A percentile compares a stretch with the other conserved stretches of the same genome.
phyloP scores from a whole-genome alignment of 768 basidiomycete genomes.

The Rhodotorula toruloides region DNA sequence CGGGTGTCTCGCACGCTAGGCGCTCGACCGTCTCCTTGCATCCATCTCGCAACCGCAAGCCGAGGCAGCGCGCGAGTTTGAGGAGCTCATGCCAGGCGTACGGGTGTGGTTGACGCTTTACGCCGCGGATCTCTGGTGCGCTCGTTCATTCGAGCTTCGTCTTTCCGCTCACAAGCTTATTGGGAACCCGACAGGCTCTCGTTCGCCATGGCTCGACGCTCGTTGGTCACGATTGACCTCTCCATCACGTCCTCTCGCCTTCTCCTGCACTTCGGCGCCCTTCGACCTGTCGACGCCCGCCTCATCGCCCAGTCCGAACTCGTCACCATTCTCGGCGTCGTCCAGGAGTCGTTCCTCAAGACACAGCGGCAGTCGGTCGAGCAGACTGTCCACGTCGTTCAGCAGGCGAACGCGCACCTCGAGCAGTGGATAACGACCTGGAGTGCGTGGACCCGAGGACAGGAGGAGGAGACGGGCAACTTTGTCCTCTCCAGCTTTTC shows the following conservation, averaged over 20 bases:
- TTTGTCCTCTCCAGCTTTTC: constrained; percentile 1
- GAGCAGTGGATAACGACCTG: constrained; percentile 29
- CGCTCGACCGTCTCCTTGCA: constrained; percentile 17
- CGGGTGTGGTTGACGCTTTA: constrained; percentile 29
- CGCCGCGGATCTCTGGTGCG: constrained; percentile 27
- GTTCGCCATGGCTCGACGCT: constrained; percentile 27
- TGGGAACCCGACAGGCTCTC: constrained; percentile 13
- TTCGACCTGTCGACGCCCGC: constrained; percentile 33
- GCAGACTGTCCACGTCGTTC: constrained; percentile 26
- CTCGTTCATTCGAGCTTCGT: background rate
- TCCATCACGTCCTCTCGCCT: constrained; percentile 26
- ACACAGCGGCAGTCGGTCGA: constrained; percentile 6
- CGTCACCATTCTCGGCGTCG: constrained; percentile 29
- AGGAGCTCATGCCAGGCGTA: constrained; percentile 18
- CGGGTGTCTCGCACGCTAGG: background rate
- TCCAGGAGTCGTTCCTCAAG: constrained; percentile 36
- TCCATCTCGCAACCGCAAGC: constrained; percentile 3
- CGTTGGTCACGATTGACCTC: constrained; percentile 37
- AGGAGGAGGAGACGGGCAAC: constrained; percentile 12
- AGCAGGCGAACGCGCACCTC: constrained; percentile 24
- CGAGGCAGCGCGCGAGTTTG: constrained; percentile 17
- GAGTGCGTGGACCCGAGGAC: constrained; percentile 15
- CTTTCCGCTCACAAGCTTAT: background rate
- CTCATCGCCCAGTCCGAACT: constrained; percentile 35
- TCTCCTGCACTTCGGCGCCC: constrained; percentile 24